phyloP scores from a whole-genome alignment of 1,284 basidiomycete genomes.

The Dichomitus squalens region DNA sequence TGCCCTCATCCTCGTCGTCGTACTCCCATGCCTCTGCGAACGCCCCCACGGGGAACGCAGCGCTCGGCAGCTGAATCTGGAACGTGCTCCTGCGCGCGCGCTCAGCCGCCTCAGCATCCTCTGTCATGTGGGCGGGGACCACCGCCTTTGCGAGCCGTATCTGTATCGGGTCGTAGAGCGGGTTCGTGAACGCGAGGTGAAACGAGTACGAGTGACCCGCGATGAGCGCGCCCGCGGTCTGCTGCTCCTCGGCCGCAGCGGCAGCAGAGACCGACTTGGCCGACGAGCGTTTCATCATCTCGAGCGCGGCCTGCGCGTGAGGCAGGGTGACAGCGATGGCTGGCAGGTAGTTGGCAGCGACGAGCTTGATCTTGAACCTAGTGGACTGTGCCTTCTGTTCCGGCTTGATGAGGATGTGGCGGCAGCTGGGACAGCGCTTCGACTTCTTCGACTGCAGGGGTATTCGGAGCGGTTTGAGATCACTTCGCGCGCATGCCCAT shows the following conservation, averaged over 20 bases:
- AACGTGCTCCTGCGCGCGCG: slow-evolving; percentile 70
- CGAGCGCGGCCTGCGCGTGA: slow-evolving; percentile 47
- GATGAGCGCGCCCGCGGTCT: slow-evolving; percentile 49
- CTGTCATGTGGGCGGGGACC: slow-evolving; percentile 36
- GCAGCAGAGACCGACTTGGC: slow-evolving; percentile 44
- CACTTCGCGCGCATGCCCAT: slow-evolving; percentile 45
- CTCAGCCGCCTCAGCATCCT: slow-evolving; percentile 43
- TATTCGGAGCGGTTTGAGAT: slow-evolving; percentile 85
- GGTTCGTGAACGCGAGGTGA: slow-evolving; percentile 89
- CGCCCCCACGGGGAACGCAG: slow-evolving; percentile 80
- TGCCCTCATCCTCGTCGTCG: slow-evolving; percentile 88
- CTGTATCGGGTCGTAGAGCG: slow-evolving; percentile 91
- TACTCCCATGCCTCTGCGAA: slow-evolving; percentile 96
- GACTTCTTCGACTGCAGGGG: slow-evolving; percentile 92
- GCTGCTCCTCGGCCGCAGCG: slow-evolving; percentile 44
- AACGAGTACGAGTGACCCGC: slow-evolving; percentile 84
- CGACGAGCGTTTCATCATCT: slow-evolving; percentile 46
- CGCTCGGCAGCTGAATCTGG: slow-evolving; percentile 74
- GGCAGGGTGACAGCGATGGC: slow-evolving; percentile 77
- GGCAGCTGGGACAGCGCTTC: slow-evolving; percentile 92
- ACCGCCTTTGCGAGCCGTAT: slow-evolving; percentile 71
- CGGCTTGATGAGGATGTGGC: slow-evolving; percentile 97
- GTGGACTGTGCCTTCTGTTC: slow-evolving; percentile 95
- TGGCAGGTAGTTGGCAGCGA: slow-evolving; percentile 93
- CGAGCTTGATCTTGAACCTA: slow-evolving; percentile 96